Base-by-base conservation (phyloP, 306 rosid species). In the Sindora glabra region DNA sequence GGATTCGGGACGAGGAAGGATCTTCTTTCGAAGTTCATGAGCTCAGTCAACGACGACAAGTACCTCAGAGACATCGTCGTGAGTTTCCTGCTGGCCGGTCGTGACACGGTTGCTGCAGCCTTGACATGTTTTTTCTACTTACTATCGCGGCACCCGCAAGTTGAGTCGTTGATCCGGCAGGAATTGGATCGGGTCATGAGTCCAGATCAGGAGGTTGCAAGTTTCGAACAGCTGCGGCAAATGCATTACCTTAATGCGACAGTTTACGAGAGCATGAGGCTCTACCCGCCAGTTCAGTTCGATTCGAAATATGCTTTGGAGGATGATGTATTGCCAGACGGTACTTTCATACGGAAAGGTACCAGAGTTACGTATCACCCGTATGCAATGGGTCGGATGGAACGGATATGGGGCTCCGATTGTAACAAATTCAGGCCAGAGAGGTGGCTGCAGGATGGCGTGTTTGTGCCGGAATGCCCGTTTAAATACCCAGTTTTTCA, bases 341-440 rank as follows among this genome's bases (percentile, higher is more conserved):
- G 96, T 4, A 89, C 94, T 0, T 73, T 86, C n/a, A 75, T 92
- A 1, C 37, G 18, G 13, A 76, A 73, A 15, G 99, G 99, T 0
- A 83, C 87, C 1, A 40, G 99, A 22, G 90, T 92, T 1, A 92
- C 96, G 0, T 92, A 86, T 52, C 96, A 92, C 55, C 95, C 94
- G 0, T 92, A 86, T 15, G 99, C 96, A 0, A 92, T 92, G 99
- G 99, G 96, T n/a, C 82, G 99, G 50, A 86, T 86, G 96, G 94
- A 81, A 34, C 57, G 26, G 0, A 41, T 88, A 4, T 92, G 99
- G 99, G 99, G 96, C 11, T 59, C 84, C 1, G 89, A 89, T 56
- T 83, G 79, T 39, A 39, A 76, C 0, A 71, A 80, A 4, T 92
- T 89, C 66, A 80, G 71, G 26, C 99, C 99, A 0, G 79, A 80